These are phyloP conservation scores for Thielaviopsis ethacetica DNA, from an alignment of 2,329 filamentous ascomycete species.

Conservation along the genomic window DNA sequence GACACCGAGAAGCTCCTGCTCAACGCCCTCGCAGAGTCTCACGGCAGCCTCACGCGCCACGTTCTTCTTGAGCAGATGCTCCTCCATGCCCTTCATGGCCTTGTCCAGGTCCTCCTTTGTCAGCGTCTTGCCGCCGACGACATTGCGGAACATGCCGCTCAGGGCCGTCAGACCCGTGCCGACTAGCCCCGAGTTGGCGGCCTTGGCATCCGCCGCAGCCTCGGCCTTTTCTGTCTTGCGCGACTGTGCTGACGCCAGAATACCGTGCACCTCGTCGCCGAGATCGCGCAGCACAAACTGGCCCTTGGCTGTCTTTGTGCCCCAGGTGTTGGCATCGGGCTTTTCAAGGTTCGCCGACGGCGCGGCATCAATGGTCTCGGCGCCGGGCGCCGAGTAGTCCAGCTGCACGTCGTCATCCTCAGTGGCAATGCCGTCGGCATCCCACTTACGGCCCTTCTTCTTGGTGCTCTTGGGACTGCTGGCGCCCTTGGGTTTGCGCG, in stretches of 20 bases:
- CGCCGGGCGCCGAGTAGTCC: constrained; percentile 66
- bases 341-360: constrained; percentile 50
- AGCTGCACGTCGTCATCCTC: constrained; percentile 67
- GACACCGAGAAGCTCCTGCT: constrained; percentile 74
- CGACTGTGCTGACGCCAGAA: constrained; percentile 64
- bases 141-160: constrained; percentile 78
- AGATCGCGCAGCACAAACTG: constrained; percentile 90
- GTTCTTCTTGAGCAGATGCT: constrained; percentile 88
- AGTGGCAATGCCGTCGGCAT: constrained; percentile 71
- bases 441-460: constrained; percentile 89
- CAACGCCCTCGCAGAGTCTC: constrained; percentile 78
- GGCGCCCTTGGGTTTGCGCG: constrained; percentile 37
- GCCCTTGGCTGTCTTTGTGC: constrained; percentile 67
- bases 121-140: constrained; percentile 85
- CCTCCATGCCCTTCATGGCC: constrained; percentile 89
- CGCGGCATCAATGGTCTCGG: constrained; percentile 37
- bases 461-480: constrained; percentile 41
- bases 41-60: constrained; percentile 88
- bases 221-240: constrained; percentile 25
- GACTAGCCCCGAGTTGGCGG: constrained; percentile 46
- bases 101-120: constrained; percentile 81
- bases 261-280: constrained; percentile 82
- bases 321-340: constrained; percentile 69
- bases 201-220: constrained; percentile 28
- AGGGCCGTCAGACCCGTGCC: constrained; percentile 69